These are phyloP conservation scores for Irineochytrium annulatum DNA, from an alignment of 192 early-diverging fungal species.

Conservation along the genomic window DNA sequence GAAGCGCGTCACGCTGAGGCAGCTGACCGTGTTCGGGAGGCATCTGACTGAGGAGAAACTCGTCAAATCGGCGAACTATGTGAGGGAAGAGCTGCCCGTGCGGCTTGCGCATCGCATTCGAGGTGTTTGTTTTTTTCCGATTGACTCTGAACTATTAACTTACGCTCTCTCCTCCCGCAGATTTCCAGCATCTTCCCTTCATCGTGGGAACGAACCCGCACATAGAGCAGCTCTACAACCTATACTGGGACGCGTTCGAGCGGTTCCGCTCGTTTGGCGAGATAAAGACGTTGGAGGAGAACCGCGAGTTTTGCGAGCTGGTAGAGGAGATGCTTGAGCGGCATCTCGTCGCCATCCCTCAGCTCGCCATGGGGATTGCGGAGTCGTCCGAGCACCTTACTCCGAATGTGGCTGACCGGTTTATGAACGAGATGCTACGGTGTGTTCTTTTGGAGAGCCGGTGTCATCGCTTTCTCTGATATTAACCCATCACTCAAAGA, in stretches of 20 bases:
- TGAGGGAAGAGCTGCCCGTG: conserved; percentile 81
- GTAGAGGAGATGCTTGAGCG: conserved; percentile 69
- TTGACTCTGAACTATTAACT: not conserved
- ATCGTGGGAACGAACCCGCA: conserved; percentile 92
- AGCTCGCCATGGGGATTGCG: conserved; percentile 79
- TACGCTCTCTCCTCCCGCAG: conserved; percentile 4
- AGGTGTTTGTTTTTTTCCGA: conserved; percentile 8
- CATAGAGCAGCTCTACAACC: conserved; percentile 74
- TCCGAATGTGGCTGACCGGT: conserved; percentile 65
- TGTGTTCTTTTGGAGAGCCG: conserved; percentile 21
- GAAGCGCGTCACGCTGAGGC: conserved; percentile 80
- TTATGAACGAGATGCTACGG: conserved; percentile 86
- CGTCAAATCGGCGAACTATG: conserved; percentile 82
- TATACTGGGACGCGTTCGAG: conserved; percentile 96
- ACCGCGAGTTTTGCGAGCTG: conserved; percentile 73
- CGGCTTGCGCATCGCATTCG: conserved; percentile 89
- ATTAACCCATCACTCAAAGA: not conserved
- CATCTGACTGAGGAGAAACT: conserved; percentile 81
- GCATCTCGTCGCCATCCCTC: conserved; percentile 82
- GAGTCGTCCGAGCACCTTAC: conserved; percentile 70
- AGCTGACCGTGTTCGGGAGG: conserved; percentile 86
- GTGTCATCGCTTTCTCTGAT: not conserved
- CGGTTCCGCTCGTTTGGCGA: conserved; percentile 62
- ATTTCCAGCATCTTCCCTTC: conserved; percentile 88
- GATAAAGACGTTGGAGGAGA: conserved; percentile 78